phyloP scores from a whole-genome alignment of 1,284 basidiomycete genomes.

The Retiboletus fuscus region DNA sequence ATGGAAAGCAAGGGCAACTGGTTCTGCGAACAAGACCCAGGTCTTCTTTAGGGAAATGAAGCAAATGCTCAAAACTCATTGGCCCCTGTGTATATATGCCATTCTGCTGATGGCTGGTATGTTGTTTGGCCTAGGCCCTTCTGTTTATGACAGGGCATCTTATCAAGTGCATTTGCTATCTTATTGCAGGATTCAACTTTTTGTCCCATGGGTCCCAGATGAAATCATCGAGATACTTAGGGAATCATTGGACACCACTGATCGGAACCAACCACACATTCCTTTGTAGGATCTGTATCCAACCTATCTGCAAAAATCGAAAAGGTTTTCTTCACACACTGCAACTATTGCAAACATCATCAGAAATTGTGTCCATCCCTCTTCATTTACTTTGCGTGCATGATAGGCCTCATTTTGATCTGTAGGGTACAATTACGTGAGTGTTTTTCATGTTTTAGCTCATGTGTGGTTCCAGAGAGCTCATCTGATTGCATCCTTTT shows the following conservation, averaged over 20 bases:
- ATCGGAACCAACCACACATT: constrained; percentile 48
- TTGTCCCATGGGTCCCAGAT: constrained; percentile 87
- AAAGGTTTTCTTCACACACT: constrained; percentile 67
- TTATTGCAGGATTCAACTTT: constrained; percentile 85
- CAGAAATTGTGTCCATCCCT: constrained; percentile 81
- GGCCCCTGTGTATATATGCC: constrained; percentile 89
- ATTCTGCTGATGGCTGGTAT: constrained; percentile 81
- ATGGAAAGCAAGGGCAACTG: constrained; percentile 55
- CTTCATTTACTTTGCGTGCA: constrained; percentile 67
- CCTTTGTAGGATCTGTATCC: constrained; percentile 76
- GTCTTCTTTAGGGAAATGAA: constrained; percentile 79
- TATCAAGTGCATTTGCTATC: not conserved
- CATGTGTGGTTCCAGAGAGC: not conserved
- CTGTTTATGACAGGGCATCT: not conserved
- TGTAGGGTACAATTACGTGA: constrained; percentile 79
- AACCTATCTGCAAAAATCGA: constrained; percentile 77
- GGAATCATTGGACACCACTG: constrained; percentile 62
- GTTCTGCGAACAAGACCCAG: constrained; percentile 67
- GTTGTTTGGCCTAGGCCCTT: constrained; percentile 40
- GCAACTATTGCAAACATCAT: constrained; percentile 93
- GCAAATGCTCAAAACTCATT: constrained; percentile 87
- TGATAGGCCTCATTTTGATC: constrained; percentile 64
- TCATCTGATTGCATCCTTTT: constrained; percentile 17
- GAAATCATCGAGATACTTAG: constrained; percentile 49
- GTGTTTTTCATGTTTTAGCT: constrained; percentile 15